Percentiles rank a stretch among this genome's conserved stretches.
phyloP scores from a whole-genome alignment of 495 filamentous ascomycete genomes.

The Talaromyces wortmannii region DNA sequence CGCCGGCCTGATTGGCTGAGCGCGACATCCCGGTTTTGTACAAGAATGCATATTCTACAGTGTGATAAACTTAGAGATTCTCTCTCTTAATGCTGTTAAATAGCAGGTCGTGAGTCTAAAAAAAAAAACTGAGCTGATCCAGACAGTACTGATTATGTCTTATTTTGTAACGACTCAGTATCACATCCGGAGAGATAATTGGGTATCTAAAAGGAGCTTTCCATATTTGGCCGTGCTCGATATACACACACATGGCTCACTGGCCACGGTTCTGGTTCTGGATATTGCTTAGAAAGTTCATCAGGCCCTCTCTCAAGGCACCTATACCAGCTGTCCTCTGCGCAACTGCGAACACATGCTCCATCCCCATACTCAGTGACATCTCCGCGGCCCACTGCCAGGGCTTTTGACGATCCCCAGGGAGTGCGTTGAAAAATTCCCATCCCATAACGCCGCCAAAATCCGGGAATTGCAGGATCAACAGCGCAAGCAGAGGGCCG shows the following conservation, averaged over 20 bases:
- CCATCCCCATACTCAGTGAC: conserved; percentile 43
- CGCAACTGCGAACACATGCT: conserved; percentile 25
- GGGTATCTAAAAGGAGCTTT: too few species aligned
- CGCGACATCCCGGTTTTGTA: too few species aligned
- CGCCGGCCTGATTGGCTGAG: too few species aligned
- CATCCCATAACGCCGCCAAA: conserved; percentile 84
- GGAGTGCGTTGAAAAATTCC: conserved; percentile 74
- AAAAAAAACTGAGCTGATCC: too few species aligned
- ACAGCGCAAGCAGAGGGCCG: conserved; percentile 29
- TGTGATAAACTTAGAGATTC: too few species aligned
- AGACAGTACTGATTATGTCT: too few species aligned
- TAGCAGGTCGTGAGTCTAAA: too few species aligned
- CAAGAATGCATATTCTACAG: too few species aligned
- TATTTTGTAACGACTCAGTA: too few species aligned
- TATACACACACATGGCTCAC: background rate
- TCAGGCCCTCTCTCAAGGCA: conserved; percentile 20
- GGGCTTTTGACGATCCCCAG: conserved; percentile 49
- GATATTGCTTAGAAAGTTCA: conserved; percentile 24
- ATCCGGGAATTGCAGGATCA: conserved; percentile 46
- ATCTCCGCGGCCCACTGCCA: conserved; percentile 67
- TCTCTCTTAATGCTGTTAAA: too few species aligned
- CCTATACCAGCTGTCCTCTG: conserved; percentile 19
- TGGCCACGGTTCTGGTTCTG: conserved; percentile 15
- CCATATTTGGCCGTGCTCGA: too few species aligned
- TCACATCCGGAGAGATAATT: too few species aligned